A percentile compares a stretch with the other conserved stretches of the same genome.
These are phyloP conservation scores for Paracorniculantispora psalliotae DNA, from an alignment of 2,329 filamentous ascomycete species.

Conservation along the genomic window DNA sequence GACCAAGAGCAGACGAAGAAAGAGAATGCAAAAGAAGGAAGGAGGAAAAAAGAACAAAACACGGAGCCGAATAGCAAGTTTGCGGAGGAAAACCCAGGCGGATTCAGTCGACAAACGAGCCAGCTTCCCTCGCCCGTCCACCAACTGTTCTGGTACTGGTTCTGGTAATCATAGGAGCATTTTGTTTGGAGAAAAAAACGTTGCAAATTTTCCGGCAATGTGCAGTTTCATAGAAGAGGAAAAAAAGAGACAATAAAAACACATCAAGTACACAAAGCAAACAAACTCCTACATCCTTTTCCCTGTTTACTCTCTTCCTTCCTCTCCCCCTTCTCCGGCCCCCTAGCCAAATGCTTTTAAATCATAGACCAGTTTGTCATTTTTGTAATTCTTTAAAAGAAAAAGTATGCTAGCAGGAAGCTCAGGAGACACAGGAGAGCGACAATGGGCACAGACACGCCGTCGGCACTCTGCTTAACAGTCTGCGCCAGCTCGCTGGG, in stretches of 20 bases:
- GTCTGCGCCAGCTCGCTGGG: constrained; percentile 49
- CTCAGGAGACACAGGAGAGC: constrained; percentile 80
- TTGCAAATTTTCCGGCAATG: constrained; percentile 2
- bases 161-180: too few species aligned
- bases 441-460: constrained; percentile 81
- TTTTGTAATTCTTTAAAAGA: constrained; percentile 63
- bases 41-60: background rate
- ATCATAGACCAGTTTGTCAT: background rate
- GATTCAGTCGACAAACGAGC: too few species aligned
- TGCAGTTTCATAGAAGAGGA: background rate
- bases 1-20: background rate
- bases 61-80: too few species aligned
- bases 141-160: too few species aligned
- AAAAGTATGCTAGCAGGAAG: constrained; percentile 92
- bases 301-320: background rate
- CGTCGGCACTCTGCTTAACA: constrained; percentile 55
- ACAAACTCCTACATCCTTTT: constrained; percentile 1
- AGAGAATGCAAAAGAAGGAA: background rate
- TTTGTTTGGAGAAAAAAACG: background rate
- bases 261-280: background rate
- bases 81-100: too few species aligned
- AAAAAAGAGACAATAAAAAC: background rate
- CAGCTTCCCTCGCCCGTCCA: too few species aligned
- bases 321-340: background rate
- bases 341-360: background rate